These are phyloP conservation scores for Diplocarpon rosae DNA, from an alignment of 2,329 filamentous ascomycete genomes.

Conservation along the genomic window DNA sequence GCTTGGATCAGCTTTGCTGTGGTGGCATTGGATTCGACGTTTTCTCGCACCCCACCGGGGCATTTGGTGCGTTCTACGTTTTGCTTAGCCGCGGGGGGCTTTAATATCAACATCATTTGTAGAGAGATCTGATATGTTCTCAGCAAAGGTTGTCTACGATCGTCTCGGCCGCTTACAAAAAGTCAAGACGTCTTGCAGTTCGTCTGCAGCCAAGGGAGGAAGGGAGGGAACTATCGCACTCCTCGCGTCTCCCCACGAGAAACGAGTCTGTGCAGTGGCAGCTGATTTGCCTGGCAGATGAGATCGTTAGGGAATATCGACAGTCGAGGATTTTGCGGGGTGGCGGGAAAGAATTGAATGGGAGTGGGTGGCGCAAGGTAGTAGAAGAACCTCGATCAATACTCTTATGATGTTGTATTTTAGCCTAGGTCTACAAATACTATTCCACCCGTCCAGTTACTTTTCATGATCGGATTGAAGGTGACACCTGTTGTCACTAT, in stretches of 20 bases:
- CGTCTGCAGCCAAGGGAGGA: conserved; percentile 24
- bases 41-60: conserved; percentile 11
- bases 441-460: conserved; percentile 10
- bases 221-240: conserved; percentile 25
- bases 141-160: conserved; percentile 20
- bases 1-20: conserved; percentile 19
- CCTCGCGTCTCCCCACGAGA: conserved; percentile 16
- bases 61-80: conserved; percentile 21
- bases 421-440: conserved; percentile 22
- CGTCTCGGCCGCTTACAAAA: conserved; percentile 18
- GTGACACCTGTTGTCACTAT: no score
- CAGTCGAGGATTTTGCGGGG: conserved; percentile 13
- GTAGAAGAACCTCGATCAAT: conserved; percentile 8
- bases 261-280: conserved; percentile 17
- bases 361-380: background rate
- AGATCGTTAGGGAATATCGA: conserved; percentile 15
- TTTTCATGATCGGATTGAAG: conserved; percentile 5
- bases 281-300: conserved; percentile 23
- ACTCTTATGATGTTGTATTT: conserved; percentile 20
- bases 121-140: conserved; percentile 22
- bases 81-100: conserved; percentile 21
- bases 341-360: conserved; percentile 3
- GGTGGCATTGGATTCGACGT: conserved; percentile 18
- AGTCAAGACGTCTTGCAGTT: conserved; percentile 23
- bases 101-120: conserved; percentile 12